These are phyloP conservation scores for Zychaea mexicana DNA, from an alignment of 371 early-diverging fungal species.

Conservation along the genomic window DNA sequence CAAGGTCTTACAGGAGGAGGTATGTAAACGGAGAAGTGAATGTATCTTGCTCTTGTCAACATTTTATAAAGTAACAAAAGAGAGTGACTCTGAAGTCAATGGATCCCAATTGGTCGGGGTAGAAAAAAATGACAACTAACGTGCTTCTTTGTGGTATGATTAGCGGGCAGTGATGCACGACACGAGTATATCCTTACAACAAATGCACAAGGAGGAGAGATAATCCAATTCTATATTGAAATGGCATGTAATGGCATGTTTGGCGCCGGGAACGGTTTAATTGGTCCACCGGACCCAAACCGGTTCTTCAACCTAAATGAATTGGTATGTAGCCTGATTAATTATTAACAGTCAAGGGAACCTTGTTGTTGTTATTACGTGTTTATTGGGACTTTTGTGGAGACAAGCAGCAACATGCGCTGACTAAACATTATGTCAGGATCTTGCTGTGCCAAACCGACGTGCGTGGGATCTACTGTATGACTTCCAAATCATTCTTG, in stretches of 20 bases:
- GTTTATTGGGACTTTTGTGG: too few species aligned
- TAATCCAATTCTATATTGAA: constrained; percentile 80
- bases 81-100: too few species aligned
- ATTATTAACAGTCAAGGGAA: too few species aligned
- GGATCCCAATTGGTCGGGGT: too few species aligned
- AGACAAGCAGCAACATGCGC: constrained; percentile 68
- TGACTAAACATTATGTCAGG: constrained; percentile 29
- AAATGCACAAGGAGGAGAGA: constrained; percentile 66
- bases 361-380: too few species aligned
- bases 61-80: too few species aligned
- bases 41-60: too few species aligned
- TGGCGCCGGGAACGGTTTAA: constrained; percentile 74
- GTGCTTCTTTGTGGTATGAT: too few species aligned
- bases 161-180: constrained; percentile 64
- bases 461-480: constrained; percentile 70
- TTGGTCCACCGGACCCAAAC: constrained; percentile 71
- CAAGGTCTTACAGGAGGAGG: constrained; percentile 89
- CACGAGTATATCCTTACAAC: constrained; percentile 76
- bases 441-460: constrained; percentile 73
- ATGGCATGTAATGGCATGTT: constrained; percentile 94
- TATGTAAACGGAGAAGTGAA: constrained; percentile 23
- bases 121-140: neutral
- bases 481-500: constrained; percentile 82
- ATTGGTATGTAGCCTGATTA: too few species aligned
- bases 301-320: constrained; percentile 51